Conservation (phyloP, 371 early-diverging fungal species). For the Mortierella sp. region DNA sequence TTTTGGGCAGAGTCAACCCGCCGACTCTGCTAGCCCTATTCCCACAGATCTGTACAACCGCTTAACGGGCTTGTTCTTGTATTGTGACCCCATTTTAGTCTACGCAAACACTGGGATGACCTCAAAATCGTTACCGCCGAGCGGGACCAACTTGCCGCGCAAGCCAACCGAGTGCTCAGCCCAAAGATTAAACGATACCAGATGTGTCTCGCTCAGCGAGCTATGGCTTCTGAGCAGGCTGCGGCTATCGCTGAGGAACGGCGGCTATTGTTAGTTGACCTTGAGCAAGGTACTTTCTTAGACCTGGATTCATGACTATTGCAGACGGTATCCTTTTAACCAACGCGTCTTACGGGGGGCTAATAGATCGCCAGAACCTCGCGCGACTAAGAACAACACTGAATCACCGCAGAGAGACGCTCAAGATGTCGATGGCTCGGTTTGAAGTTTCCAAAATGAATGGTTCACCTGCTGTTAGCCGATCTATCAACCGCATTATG, state of each 20-base stretch:
- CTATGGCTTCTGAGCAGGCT: slow-evolving; percentile 50
- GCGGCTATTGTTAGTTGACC: slow-evolving; percentile 37
- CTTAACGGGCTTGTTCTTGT: neutral
- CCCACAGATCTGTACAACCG: too few relatives aligned
- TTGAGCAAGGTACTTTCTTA: slow-evolving; percentile 53
- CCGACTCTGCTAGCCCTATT: too few relatives aligned
- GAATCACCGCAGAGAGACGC: slow-evolving; percentile 42
- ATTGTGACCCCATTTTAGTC: slow-evolving; percentile 27
- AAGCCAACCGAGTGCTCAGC: slow-evolving; percentile 54
- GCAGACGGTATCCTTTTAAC: too few relatives aligned
- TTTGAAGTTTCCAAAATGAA: slow-evolving; percentile 49
- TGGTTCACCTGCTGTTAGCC: slow-evolving; percentile 29
- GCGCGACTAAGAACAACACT: slow-evolving; percentile 24
- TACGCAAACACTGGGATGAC: slow-evolving; percentile 57
- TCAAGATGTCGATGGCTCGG: slow-evolving; percentile 46
- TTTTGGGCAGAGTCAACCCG: too few relatives aligned
- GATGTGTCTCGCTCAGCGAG: slow-evolving; percentile 56
- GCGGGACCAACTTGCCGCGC: slow-evolving; percentile 54
- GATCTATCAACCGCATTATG: slow-evolving; percentile 36
- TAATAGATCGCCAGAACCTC: slow-evolving; percentile 50
- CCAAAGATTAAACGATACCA: slow-evolving; percentile 56
- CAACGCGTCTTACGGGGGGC: neutral
- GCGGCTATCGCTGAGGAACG: slow-evolving; percentile 50
- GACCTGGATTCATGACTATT: too few relatives aligned
- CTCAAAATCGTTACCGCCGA: slow-evolving; percentile 52